Evolutionary conservation across 257 asterid species (phyloP), one percentile per base, ranked within the genome.

Genomic region (Scutellaria galericulata): DNA sequence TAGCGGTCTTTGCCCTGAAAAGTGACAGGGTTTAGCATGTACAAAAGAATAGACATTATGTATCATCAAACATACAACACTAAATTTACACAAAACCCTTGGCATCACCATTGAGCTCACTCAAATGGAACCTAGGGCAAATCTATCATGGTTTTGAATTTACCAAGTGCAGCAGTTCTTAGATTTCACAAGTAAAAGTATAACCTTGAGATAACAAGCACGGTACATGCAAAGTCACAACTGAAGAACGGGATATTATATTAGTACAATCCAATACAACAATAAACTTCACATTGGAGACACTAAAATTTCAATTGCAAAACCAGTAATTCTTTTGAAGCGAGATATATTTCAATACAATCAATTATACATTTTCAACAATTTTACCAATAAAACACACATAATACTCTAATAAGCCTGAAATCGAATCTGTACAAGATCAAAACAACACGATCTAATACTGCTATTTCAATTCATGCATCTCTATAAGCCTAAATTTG

Each of bases 1-100:
- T 90, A 88, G 56, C 99, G 89, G 71, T 91, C 93, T 82, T 89
- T 94, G 10, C 99, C 99, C 99, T 94, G 85, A 60, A 76, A 77
- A 76, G 64, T 27, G 62, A 61, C 69, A 73, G 24, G 55, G 60
- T 10, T 59, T 60, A 83, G 64, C 75, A 45, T 44, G 65, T 41
- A 20, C 50, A 64, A 62, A 74, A 68, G 20, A 47, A 45, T 37
- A 8, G 20, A 42, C 45, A 62, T 48, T 24, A 51, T 27, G 40
- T 45, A 58, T 31, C 56, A 69, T 46, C 50, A 46, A 67, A 73
- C 39, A 61, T 65, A 75, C 57, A 81, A 61, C 71, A 37, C 18
- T 10, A 57, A 44, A 7, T 42, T 24, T 11, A 73, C 44, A 73
- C 50, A 70, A 78, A 37, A 40, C 58, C 63, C 64, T 54, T 46